These are phyloP conservation scores for Colletotrichum chrysophilum DNA, from an alignment of 2,329 filamentous ascomycete species.

Conservation along the genomic window DNA sequence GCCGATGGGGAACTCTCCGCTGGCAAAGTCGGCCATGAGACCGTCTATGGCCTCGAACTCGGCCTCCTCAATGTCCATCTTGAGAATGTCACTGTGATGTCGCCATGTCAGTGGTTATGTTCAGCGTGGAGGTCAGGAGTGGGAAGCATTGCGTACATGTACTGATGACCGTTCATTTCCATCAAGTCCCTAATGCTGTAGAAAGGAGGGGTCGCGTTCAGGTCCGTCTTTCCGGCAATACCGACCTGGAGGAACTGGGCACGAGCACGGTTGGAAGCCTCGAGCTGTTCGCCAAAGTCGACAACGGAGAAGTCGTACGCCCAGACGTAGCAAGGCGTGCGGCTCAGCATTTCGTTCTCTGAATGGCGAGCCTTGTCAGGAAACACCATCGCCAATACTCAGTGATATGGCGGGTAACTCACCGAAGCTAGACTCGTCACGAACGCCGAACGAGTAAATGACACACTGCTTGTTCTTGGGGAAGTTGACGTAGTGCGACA, in stretches of 20 bases:
- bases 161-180: conserved; percentile 39
- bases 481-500: conserved; percentile 37
- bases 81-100: conserved; percentile 37
- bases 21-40: conserved; percentile 27
- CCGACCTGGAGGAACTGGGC: conserved; percentile 38
- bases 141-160: conserved; percentile 28
- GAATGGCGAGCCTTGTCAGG: background rate
- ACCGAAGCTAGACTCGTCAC: conserved; percentile 41
- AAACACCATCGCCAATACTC: background rate
- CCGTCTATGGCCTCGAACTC: conserved; percentile 36
- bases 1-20: conserved; percentile 22
- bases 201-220: conserved; percentile 29
- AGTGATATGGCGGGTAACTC: background rate
- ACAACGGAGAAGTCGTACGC: conserved; percentile 43
- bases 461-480: conserved; percentile 28
- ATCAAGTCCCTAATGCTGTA: conserved; percentile 41
- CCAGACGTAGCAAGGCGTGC: conserved; percentile 43
- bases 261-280: conserved; percentile 22
- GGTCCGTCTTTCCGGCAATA: conserved; percentile 33
- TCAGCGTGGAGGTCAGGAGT: no score
- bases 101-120: background rate
- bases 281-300: conserved; percentile 34
- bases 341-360: conserved; percentile 40
- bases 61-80: conserved; percentile 43
- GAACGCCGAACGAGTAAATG: conserved; percentile 44